Percentiles rank a stretch among this genome's conserved stretches.
phyloP scores from a whole-genome alignment of 805 yeast genomes.

The Candida silvicultrix region DNA sequence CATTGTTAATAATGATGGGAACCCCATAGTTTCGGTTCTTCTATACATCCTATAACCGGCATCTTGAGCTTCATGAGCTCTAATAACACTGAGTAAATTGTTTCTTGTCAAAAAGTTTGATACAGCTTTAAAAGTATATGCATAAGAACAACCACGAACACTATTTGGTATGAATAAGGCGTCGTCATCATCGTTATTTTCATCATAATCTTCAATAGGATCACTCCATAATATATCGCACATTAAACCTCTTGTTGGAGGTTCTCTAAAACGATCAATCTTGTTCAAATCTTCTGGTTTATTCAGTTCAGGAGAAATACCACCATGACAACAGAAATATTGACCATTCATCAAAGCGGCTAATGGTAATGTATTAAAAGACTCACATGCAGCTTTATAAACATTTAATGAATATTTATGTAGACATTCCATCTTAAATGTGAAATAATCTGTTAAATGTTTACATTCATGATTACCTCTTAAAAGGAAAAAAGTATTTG shows the following conservation, averaged over 20 bases:
- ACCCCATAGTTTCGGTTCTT: slow-evolving; percentile 75
- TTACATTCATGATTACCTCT: slow-evolving; percentile 95
- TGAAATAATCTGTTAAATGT: slow-evolving; percentile 89
- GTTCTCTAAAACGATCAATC: slow-evolving; percentile 80
- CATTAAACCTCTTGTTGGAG: slow-evolving; percentile 90
- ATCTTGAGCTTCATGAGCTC: slow-evolving; percentile 98
- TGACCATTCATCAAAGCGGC: slow-evolving; percentile 93
- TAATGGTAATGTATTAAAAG: slow-evolving; percentile 83
- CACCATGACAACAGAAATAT: slow-evolving; percentile 95
- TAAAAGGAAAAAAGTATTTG: slow-evolving; percentile 68
- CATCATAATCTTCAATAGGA: slow-evolving; percentile 87
- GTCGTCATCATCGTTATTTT: slow-evolving; percentile 36
- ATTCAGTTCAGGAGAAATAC: slow-evolving; percentile 79
- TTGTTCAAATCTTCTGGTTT: slow-evolving; percentile 60
- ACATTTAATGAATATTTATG: slow-evolving; percentile 67
- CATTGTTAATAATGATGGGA: slow-evolving; percentile 84
- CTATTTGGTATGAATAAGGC: slow-evolving; percentile 54
- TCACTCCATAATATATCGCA: slow-evolving; percentile 97
- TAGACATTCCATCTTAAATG: slow-evolving; percentile 84
- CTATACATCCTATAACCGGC: slow-evolving; percentile 95
- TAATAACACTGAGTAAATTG: slow-evolving; percentile 72
- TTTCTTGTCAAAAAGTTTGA: slow-evolving; percentile 75
- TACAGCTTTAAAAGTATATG: slow-evolving; percentile 71
- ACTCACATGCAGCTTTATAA: slow-evolving; percentile 66
- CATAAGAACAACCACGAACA: slow-evolving; percentile 89